phyloP scores from a whole-genome alignment of 768 basidiomycete species.

The Russula sp. region DNA sequence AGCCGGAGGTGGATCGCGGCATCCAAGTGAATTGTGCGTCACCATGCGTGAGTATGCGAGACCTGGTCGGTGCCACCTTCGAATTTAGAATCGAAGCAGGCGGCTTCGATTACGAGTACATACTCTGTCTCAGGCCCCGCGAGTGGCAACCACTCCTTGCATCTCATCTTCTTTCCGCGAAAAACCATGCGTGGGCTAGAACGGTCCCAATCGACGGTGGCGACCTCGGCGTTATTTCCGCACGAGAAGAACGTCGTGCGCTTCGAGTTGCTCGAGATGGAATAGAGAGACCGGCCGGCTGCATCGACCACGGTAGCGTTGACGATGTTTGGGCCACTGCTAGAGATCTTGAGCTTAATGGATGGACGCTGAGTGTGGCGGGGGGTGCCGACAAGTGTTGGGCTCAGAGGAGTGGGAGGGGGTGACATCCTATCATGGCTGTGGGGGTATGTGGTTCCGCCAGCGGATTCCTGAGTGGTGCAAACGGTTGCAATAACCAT shows the following conservation, averaged over 20 bases:
- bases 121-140: conserved; percentile 17
- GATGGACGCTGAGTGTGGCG: neutral
- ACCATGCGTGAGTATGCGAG: conserved; percentile 10
- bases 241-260: conserved; percentile 4
- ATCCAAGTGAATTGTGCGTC: conserved; percentile 12
- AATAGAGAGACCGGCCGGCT: conserved; percentile 3
- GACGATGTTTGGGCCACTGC: conserved; percentile 2
- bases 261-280: conserved; percentile 7
- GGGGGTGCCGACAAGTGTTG: conserved; percentile 2
- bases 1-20: neutral
- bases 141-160: conserved; percentile 17
- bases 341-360: conserved; percentile 10
- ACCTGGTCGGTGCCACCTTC: neutral
- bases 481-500: conserved; percentile 7
- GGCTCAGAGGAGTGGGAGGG: neutral
- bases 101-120: neutral
- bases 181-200: conserved; percentile 14
- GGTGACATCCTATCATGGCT: neutral
- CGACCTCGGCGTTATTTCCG: neutral
- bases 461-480: conserved; percentile 12
- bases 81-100: neutral
- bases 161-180: conserved; percentile 11
- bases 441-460: conserved; percentile 8
- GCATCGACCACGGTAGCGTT: conserved; percentile 2
- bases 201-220: conserved; percentile 16